Conservation (phyloP, 2,329 filamentous ascomycete genomes). For the Paracoccidioides lutzii region DNA sequence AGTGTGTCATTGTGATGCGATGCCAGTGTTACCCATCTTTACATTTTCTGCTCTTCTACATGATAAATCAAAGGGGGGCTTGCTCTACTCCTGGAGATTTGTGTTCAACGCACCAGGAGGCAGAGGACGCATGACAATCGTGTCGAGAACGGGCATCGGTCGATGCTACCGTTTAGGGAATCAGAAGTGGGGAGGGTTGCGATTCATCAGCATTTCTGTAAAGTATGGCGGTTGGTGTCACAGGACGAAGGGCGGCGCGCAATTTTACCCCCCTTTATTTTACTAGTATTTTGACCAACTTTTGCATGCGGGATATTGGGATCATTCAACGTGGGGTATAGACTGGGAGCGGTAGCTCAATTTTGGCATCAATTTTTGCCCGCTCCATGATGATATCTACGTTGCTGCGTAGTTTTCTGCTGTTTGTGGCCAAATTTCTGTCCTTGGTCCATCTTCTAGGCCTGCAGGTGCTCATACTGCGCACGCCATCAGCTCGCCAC, state of each 20-base stretch:
- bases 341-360: background rate
- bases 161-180: background rate
- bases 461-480: background rate
- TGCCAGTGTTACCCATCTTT: background rate
- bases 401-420: background rate
- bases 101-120: too few relatives aligned
- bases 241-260: background rate
- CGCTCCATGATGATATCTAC: slow-evolving; percentile 1
- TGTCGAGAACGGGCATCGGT: background rate
- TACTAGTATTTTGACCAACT: background rate
- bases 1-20: background rate
- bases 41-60: background rate
- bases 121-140: background rate
- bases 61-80: background rate
- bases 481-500: background rate
- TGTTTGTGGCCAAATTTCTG: background rate
- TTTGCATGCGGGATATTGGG: background rate
- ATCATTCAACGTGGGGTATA: background rate
- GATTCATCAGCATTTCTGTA: background rate
- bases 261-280: background rate
- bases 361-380: background rate
- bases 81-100: background rate
- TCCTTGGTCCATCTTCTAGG: background rate
- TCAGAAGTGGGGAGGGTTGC: background rate
- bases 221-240: background rate